Evolutionary conservation across 192 early-diverging fungal species (phyloP).

Genomic region (Podila horticola): DNA sequence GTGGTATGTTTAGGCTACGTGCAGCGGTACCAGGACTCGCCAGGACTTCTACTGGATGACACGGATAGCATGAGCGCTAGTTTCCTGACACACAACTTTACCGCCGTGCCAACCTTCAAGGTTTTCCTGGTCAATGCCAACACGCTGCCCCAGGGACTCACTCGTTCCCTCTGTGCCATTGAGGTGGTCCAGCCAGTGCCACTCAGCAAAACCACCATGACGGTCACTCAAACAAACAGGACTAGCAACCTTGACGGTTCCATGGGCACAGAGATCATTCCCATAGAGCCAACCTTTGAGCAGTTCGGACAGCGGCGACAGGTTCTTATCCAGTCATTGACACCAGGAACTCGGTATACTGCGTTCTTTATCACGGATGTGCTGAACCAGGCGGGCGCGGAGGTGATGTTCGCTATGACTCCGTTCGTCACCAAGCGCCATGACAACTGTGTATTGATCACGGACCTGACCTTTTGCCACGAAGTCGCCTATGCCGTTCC

Average conservation of each 20-base stretch:
- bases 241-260: constrained; percentile 51
- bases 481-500: constrained; percentile 68
- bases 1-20: constrained; percentile 19
- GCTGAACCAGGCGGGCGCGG: constrained; percentile 26
- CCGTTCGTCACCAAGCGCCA: constrained; percentile 31
- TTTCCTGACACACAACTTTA: constrained; percentile 43
- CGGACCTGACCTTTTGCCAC: constrained; percentile 59
- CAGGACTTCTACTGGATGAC: constrained; percentile 48
- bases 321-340: constrained; percentile 38
- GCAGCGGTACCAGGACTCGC: constrained; percentile 18
- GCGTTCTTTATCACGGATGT: constrained; percentile 54
- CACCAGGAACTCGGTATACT: constrained; percentile 48
- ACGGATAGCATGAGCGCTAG: constrained; percentile 49
- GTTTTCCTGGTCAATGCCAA: constrained; percentile 21
- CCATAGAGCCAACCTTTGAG: constrained; percentile 40
- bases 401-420: constrained; percentile 29
- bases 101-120: constrained; percentile 34
- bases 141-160: constrained; percentile 43
- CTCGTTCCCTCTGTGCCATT: constrained; percentile 60
- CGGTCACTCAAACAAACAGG: constrained; percentile 45
- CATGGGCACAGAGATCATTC: constrained; percentile 39
- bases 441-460: constrained; percentile 60
- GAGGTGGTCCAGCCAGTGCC: constrained; percentile 42
- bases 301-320: constrained; percentile 26
- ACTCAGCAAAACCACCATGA: constrained; percentile 42